phyloP scores from a whole-genome alignment of 1,284 basidiomycete species.

The Pseudozyma thailandica region DNA sequence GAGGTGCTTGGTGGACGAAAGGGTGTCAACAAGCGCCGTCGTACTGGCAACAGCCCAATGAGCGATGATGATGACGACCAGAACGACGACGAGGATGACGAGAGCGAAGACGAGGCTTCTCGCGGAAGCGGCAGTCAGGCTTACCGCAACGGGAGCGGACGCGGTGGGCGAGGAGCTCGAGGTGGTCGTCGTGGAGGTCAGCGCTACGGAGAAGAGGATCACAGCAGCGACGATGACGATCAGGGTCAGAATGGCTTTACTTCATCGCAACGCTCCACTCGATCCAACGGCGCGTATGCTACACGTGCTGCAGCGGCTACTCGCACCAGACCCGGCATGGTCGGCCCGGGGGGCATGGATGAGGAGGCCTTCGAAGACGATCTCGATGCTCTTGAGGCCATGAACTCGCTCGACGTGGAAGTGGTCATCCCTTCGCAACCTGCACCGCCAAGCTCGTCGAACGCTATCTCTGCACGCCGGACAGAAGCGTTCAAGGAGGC shows the following conservation, averaged over 20 bases:
- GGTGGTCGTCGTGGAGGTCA: conserved; percentile 34
- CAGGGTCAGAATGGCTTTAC: conserved; percentile 32
- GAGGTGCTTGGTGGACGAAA: conserved; percentile 83
- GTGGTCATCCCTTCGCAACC: conserved; percentile 28
- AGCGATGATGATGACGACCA: conserved; percentile 44
- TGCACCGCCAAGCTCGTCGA: conserved; percentile 11
- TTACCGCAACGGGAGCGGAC: conserved; percentile 62
- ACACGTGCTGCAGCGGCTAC: conserved; percentile 49
- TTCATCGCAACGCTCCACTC: conserved; percentile 33
- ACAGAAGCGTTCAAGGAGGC: conserved; percentile 70
- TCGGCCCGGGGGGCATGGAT: conserved; percentile 42
- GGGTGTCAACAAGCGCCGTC: conserved; percentile 71
- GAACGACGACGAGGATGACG: conserved; percentile 50
- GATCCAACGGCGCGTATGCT: conserved; percentile 52
- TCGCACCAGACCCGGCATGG: conserved; percentile 22
- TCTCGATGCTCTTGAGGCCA: conserved; percentile 43
- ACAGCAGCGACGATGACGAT: conserved; percentile 43
- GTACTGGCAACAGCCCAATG: conserved; percentile 52
- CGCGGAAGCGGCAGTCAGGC: conserved; percentile 71
- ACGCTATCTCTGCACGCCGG: conserved; percentile 28
- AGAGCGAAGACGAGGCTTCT: conserved; percentile 70
- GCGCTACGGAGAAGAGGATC: conserved; percentile 41
- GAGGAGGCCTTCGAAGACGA: conserved; percentile 46
- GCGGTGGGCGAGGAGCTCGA: conserved; percentile 38
- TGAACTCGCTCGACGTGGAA: conserved; percentile 55